Percentiles rank a stretch among this genome's conserved stretches.
phyloP scores from a whole-genome alignment of 768 basidiomycete genomes.

The Galerina marginata region DNA sequence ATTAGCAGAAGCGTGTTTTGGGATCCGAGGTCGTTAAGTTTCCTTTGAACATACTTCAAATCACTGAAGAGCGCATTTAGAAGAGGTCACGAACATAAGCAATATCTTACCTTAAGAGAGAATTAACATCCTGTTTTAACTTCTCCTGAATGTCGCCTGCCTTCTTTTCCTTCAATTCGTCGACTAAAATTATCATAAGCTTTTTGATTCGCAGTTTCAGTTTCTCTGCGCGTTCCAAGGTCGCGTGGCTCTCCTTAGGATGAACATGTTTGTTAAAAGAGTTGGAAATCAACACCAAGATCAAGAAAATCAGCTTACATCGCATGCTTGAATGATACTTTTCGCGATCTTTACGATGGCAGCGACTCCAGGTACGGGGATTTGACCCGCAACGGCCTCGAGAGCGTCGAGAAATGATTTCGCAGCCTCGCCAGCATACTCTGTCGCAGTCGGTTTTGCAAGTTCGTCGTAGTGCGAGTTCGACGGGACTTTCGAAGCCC shows the following conservation, averaged over 20 bases:
- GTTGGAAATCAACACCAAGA: background rate
- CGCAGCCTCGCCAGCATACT: background rate
- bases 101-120: background rate
- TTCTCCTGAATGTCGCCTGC: background rate
- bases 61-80: background rate
- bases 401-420: background rate
- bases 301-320: background rate
- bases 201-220: constrained; percentile 1
- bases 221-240: background rate
- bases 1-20: background rate
- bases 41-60: constrained; percentile 4
- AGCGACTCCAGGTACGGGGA: background rate
- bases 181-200: background rate
- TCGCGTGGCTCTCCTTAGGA: background rate
- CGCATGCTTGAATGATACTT: background rate
- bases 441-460: background rate
- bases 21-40: background rate
- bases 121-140: background rate
- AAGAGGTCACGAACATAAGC: no score
- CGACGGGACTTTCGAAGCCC: no score
- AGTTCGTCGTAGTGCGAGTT: background rate
- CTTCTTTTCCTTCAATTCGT: background rate
- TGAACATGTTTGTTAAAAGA: no score
- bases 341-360: background rate
- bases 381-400: background rate